Percentiles rank a stretch among this genome's conserved stretches.
These are phyloP conservation scores for Mimosa bimucronata DNA, from an alignment of 306 rosid species.

Conservation along the genomic window DNA sequence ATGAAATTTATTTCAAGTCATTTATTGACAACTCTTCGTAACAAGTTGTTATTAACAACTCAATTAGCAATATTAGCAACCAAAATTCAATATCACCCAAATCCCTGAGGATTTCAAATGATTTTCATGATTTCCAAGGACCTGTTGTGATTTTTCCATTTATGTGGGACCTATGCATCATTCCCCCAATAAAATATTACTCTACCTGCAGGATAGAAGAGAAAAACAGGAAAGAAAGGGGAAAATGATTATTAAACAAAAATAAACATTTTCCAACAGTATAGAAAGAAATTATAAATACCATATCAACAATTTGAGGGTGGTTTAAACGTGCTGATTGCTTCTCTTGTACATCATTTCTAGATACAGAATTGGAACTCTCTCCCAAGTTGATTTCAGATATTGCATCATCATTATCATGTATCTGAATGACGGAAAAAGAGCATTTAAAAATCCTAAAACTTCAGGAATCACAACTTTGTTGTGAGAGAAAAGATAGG, in stretches of 20 bases:
- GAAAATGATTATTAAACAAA: not conserved
- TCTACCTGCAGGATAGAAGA: slow-evolving; percentile 25
- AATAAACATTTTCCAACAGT: slow-evolving; percentile 18
- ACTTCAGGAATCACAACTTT: slow-evolving; percentile 22
- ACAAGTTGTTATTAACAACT: no score
- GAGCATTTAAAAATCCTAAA: slow-evolving; percentile 25
- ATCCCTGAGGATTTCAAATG: no score
- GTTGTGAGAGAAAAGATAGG: slow-evolving; percentile 30
- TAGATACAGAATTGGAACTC: slow-evolving; percentile 59
- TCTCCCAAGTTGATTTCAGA: slow-evolving; percentile 55
- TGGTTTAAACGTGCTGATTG: slow-evolving; percentile 46
- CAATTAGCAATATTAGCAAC: no score
- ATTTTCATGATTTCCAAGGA: no score
- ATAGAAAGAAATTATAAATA: slow-evolving; percentile 39
- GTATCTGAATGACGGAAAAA: slow-evolving; percentile 57
- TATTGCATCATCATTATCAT: slow-evolving; percentile 69
- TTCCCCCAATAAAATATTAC: not conserved
- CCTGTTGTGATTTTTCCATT: no score
- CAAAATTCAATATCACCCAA: no score
- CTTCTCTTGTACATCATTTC: slow-evolving; percentile 60
- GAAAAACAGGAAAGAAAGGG: slow-evolving; percentile 10
- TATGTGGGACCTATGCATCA: no score
- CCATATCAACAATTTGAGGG: slow-evolving; percentile 51
- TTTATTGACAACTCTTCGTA: no score
- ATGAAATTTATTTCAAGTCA: no score